Conservation (phyloP, 176 grass and related monocot species). For the Triticum dicoccoides region DNA sequence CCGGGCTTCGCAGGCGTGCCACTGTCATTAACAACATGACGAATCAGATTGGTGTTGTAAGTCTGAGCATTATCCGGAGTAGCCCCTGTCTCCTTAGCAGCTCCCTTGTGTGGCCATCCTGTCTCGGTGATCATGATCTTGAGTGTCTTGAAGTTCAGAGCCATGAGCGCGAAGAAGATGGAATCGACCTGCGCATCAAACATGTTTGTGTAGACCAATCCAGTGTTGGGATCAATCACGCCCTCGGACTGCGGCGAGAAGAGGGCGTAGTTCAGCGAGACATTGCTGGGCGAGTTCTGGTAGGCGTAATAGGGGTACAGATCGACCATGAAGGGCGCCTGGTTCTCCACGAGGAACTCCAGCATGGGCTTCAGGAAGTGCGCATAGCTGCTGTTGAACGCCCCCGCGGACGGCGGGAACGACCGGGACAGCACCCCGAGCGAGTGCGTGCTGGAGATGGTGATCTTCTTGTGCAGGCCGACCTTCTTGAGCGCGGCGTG, state of each 20-base stretch:
- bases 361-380: conserved; percentile 92
- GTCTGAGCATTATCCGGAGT: conserved; percentile 88
- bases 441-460: conserved; percentile 92
- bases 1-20: conserved; percentile 86
- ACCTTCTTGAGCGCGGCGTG: conserved; percentile 77
- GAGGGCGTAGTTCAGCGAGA: conserved; percentile 75
- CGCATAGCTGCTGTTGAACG: conserved; percentile 90
- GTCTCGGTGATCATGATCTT: conserved; percentile 93
- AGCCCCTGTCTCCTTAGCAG: conserved; percentile 68
- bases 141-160: conserved; percentile 86
- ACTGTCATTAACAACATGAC: conserved; percentile 82
- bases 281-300: conserved; percentile 79
- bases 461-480: conserved; percentile 88
- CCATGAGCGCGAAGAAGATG: conserved; percentile 87
- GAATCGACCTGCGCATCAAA: conserved; percentile 90
- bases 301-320: conserved; percentile 94
- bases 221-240: conserved; percentile 90
- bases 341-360: conserved; percentile 88
- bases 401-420: conserved; percentile 87
- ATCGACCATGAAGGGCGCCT: conserved; percentile 98
- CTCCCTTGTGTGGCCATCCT: conserved; percentile 88
- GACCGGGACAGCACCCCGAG: conserved; percentile 81
- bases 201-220: conserved; percentile 93
- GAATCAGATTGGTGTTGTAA: conserved; percentile 87
- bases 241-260: conserved; percentile 58